phyloP scores from a whole-genome alignment of 805 yeast genomes.

The Millerozyma acaciae region DNA sequence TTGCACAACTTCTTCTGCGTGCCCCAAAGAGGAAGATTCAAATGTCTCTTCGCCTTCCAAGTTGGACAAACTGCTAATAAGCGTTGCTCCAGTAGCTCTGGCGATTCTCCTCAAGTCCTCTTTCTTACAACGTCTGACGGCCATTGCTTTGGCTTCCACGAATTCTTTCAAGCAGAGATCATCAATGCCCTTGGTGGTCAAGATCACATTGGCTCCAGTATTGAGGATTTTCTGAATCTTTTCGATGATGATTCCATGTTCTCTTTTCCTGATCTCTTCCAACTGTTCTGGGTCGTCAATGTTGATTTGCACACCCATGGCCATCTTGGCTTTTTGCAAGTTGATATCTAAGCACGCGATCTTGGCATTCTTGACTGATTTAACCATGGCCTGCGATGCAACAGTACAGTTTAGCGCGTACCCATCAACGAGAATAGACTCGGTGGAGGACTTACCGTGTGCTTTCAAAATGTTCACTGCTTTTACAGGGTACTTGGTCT shows the following conservation, averaged over 20 bases:
- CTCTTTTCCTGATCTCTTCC: constrained; percentile 87
- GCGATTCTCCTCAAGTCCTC: constrained; percentile 97
- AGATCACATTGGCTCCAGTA: constrained; percentile 89
- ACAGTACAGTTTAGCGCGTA: constrained; percentile 96
- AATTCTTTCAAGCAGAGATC: constrained; percentile 88
- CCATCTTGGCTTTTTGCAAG: constrained; percentile 94
- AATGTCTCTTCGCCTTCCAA: constrained; percentile 94
- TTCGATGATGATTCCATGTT: constrained; percentile 79
- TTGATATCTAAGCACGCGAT: constrained; percentile 90
- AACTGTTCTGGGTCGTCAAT: constrained; percentile 96
- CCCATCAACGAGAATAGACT: constrained; percentile 84
- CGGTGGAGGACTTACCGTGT: constrained; percentile 89
- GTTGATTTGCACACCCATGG: constrained; percentile 95
- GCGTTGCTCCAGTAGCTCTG: constrained; percentile 94
- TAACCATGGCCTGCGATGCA: constrained; percentile 95
- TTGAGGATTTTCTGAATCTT: constrained; percentile 74
- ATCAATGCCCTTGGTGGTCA: constrained; percentile 93
- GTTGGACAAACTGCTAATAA: constrained; percentile 82
- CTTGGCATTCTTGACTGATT: constrained; percentile 62
- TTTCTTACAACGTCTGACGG: constrained; percentile 93
- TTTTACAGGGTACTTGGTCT: constrained; percentile 88
- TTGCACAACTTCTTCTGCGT: constrained; percentile 88
- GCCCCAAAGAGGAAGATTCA: constrained; percentile 79
- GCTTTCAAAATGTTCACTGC: constrained; percentile 96
- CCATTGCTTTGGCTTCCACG: constrained; percentile 89